Evolutionary conservation across 257 asterid genomes (phyloP).

Genomic region (Solanum chaucha): DNA sequence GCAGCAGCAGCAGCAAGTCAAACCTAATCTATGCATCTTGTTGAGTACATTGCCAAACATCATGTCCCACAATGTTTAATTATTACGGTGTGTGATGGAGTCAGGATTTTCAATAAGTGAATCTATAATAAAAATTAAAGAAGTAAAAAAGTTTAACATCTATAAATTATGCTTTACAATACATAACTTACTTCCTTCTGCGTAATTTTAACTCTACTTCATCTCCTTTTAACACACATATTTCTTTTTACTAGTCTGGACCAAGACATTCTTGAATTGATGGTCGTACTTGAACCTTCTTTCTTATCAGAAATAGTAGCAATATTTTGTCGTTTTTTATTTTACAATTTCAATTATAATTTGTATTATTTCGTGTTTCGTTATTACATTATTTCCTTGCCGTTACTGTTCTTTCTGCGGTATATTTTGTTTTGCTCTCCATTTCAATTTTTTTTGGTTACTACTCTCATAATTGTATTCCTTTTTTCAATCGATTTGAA

Average conservation of each 20-base stretch:
- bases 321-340: neutral
- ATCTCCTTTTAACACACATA: neutral
- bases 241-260: too few relatives aligned
- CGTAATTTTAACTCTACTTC: neutral
- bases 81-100: neutral
- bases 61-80: neutral
- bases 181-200: neutral
- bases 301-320: neutral
- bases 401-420: fast-evolving
- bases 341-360: neutral
- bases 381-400: neutral
- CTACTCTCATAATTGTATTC: neutral
- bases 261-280: neutral
- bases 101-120: neutral
- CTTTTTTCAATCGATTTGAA: neutral
- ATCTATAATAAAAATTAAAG: neutral
- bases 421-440: neutral
- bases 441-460: neutral
- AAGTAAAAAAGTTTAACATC: neutral
- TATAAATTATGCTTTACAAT: neutral
- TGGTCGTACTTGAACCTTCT: neutral
- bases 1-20: neutral
- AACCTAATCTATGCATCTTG: neutral
- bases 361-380: neutral
- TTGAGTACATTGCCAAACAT: neutral